A percentile compares a stretch with the other conserved stretches of the same genome.
Evolutionary conservation across 2,329 filamentous ascomycete species (phyloP).

Genomic region (Incumbomyces lentus): DNA sequence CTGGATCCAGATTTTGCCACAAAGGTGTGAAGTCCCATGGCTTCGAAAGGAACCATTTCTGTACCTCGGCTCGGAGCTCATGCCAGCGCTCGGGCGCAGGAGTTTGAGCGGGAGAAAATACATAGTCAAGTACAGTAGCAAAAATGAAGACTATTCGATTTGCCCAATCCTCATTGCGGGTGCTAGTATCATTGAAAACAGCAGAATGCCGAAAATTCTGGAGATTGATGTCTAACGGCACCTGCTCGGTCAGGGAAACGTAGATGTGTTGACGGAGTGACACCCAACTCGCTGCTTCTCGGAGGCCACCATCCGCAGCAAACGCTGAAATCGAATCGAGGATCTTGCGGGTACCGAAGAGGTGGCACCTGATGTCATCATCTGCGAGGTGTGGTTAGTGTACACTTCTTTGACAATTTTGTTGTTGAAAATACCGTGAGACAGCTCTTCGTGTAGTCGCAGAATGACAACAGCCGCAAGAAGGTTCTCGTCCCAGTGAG

Average conservation of each 20-base stretch:
- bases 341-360: slow-evolving; percentile 30
- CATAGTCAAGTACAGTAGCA: slow-evolving; percentile 26
- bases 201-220: slow-evolving; percentile 31
- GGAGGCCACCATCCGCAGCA: slow-evolving; percentile 30
- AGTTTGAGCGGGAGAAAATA: slow-evolving; percentile 6
- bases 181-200: slow-evolving; percentile 28
- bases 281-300: slow-evolving; percentile 34
- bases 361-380: slow-evolving; percentile 28
- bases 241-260: slow-evolving; percentile 28
- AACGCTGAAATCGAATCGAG: slow-evolving; percentile 31
- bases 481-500: slow-evolving; percentile 37
- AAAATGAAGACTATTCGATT: slow-evolving; percentile 32
- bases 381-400: not conserved
- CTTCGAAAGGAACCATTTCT: slow-evolving; percentile 8
- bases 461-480: slow-evolving; percentile 41
- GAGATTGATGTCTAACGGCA: slow-evolving; percentile 29
- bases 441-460: slow-evolving; percentile 39
- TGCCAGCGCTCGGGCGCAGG: slow-evolving; percentile 9
- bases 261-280: slow-evolving; percentile 34
- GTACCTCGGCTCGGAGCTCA: slow-evolving; percentile 10
- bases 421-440: slow-evolving; percentile 6
- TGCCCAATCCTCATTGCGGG: slow-evolving; percentile 27
- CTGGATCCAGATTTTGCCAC: slow-evolving; percentile 6
- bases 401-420: not conserved
- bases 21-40: slow-evolving; percentile 16